phyloP scores from a whole-genome alignment of 2,329 filamentous ascomycete species.

The Diaporthe sp. region DNA sequence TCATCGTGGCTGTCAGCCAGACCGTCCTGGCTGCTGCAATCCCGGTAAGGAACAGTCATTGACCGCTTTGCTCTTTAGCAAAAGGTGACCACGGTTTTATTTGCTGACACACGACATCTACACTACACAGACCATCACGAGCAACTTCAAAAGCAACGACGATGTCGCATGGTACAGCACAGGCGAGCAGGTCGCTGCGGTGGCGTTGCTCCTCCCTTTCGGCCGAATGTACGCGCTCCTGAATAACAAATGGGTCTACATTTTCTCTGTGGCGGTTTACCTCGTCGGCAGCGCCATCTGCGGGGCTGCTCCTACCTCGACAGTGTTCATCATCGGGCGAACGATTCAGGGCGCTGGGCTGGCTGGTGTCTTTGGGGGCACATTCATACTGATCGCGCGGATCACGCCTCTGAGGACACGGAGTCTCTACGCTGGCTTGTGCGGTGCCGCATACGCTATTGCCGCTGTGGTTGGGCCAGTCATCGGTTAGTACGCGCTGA shows the following conservation, averaged over 20 bases:
- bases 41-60: neutral
- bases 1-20: slow-evolving; percentile 14
- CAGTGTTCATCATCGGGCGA: slow-evolving; percentile 4
- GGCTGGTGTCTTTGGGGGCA: slow-evolving; percentile 14
- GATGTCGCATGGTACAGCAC: slow-evolving; percentile 16
- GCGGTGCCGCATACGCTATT: slow-evolving; percentile 6
- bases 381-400: slow-evolving; percentile 2
- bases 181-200: slow-evolving; percentile 7
- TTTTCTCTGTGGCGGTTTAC: neutral
- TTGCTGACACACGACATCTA: neutral
- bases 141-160: slow-evolving; percentile 11
- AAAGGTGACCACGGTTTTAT: too few species aligned
- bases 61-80: neutral
- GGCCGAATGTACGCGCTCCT: neutral
- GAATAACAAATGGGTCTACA: slow-evolving; percentile 18
- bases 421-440: slow-evolving; percentile 5
- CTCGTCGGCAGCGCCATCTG: neutral
- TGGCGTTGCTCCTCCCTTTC: slow-evolving; percentile 16
- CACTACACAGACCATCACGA: neutral
- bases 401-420: slow-evolving; percentile 11
- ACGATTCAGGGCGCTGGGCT: neutral
- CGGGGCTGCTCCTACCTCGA: neutral
- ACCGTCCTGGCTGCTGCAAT: slow-evolving; percentile 15
- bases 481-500: neutral
- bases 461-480: slow-evolving; percentile 8